Conservation (phyloP, 208 protist species). For the Trichomonas tenax region DNA sequence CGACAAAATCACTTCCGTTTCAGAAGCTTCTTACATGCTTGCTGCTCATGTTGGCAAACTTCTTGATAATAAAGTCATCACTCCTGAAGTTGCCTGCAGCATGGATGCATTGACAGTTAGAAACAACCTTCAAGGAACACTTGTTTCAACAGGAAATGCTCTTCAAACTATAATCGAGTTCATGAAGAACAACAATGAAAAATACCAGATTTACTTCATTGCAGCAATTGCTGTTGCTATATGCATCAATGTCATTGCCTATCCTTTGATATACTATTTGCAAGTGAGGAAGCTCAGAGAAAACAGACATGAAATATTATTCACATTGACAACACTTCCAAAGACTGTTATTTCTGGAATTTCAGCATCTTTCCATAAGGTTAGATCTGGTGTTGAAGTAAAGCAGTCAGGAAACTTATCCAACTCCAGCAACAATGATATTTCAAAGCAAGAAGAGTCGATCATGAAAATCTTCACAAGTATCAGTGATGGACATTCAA, state of each 20-base stretch:
- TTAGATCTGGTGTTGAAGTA: not conserved
- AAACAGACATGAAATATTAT: not conserved
- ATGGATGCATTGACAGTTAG: not conserved
- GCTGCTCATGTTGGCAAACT: not conserved
- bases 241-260: not conserved
- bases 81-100: too few species aligned
- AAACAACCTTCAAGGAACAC: not conserved
- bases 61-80: not conserved
- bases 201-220: not conserved
- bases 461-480: not conserved
- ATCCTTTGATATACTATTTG: not conserved
- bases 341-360: not conserved
- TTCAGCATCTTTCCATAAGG: not conserved
- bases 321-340: not conserved
- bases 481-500: not conserved
- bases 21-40: not conserved
- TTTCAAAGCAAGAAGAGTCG: not conserved
- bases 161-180: not conserved
- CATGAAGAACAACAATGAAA: not conserved
- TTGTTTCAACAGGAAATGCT: not conserved
- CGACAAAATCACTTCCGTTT: not conserved
- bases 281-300: not conserved
- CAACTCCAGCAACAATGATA: not conserved
- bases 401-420: not conserved
- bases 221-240: not conserved